Base-by-base conservation (phyloP, 2,329 filamentous ascomycete genomes). In the Hypoxylon sp. region DNA sequence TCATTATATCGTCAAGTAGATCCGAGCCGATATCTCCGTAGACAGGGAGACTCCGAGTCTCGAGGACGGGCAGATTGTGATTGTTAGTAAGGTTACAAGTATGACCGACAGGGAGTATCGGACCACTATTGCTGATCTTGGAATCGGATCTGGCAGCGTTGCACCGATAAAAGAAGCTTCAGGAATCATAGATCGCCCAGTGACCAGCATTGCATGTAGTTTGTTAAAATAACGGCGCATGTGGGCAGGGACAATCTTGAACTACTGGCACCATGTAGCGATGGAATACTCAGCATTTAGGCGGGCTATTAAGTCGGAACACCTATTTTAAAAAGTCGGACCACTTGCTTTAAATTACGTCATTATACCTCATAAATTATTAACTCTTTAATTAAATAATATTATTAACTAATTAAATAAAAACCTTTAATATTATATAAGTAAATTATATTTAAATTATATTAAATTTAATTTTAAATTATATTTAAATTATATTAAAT, bases 1-100 rank as follows among this genome's bases (percentile, higher is more conserved):
- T n/a, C 48, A 13, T 31, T 39, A 32, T 15, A 35, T 51, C 35
- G 35, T 24, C 21, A 10, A 31, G 7, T 50, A 67, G 51, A 58
- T 61, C 67, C 67, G 67, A 70, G 67, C 67, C 67, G 67, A 70
- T 70, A 62, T 11, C 52, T 67, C 67, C 64, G 67, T 11, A 3
- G 11, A 51, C 2, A 51, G n/a, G 32, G 44, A 17, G 13, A 51
- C 35, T 19, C 55, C 63, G 67, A 64, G 39, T 54, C 24, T 11
- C 19, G 24, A 50, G 31, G 59, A 52, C 55, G 17, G 19, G 17
- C 2, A 6, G 21, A 17, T 50, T n/a, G 15, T n/a, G 7, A 15
- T 13, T 11, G n/a, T 31, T 24, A 6, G 35, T 52, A 32, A 17
- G 53, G 27, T 21, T 17, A n/a, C 27, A 17, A 35, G 8, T 53